A percentile compares a stretch with the other conserved stretches of the same genome.
Conservation (phyloP, 129 eudicot species). For the Tagetes patula region DNA sequence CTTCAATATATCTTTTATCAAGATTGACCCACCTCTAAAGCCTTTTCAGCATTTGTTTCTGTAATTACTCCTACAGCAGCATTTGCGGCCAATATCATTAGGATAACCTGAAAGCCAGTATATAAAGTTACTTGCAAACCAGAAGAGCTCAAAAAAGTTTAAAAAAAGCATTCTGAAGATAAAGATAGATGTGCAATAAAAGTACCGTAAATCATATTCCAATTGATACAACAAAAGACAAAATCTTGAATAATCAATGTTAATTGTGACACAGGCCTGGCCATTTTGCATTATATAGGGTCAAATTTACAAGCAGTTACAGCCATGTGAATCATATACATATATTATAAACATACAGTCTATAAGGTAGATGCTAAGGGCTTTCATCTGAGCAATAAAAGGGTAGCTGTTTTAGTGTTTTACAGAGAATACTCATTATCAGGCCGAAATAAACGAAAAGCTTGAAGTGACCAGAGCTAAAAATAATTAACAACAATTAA, state of each 20-base stretch:
- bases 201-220: not conserved
- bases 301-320: not conserved
- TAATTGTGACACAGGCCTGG: not conserved
- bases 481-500: not conserved
- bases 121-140: not conserved
- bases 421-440: not conserved
- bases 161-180: not conserved
- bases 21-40: conserved; percentile 69
- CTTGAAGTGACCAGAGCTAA: not conserved
- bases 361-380: not conserved
- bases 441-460: not conserved
- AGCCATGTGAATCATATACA: conserved; percentile 1
- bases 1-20: not conserved
- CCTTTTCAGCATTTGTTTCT: conserved; percentile 99
- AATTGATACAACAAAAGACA: not conserved
- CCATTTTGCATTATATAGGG: not conserved
- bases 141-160: not conserved
- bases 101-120: conserved; percentile 60
- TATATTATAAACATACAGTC: not conserved
- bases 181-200: conserved; percentile 1
- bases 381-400: not conserved
- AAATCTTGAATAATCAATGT: not conserved
- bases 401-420: not conserved
- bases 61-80: conserved; percentile 99
- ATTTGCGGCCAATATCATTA: conserved; percentile 97